Conservation (phyloP, 2,329 filamentous ascomycete species). For the Decorospora gaudefroyi region DNA sequence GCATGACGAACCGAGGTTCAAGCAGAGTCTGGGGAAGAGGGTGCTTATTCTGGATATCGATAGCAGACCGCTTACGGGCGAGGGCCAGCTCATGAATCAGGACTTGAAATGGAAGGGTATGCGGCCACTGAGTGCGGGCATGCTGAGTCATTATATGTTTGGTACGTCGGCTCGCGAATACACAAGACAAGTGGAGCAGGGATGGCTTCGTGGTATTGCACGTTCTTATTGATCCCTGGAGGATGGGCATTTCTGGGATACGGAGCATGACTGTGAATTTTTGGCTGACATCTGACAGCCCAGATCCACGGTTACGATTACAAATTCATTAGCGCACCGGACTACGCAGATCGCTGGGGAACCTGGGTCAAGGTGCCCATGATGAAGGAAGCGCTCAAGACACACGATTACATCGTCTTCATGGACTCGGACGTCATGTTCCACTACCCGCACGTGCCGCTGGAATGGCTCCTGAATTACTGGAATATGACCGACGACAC, state of each 20-base stretch:
- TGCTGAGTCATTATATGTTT: conserved; percentile 49
- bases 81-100: conserved; percentile 45
- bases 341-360: conserved; percentile 50
- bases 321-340: conserved; percentile 53
- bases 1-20: conserved; percentile 40
- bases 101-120: conserved; percentile 47
- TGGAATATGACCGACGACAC: conserved; percentile 55
- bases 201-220: not conserved
- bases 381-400: conserved; percentile 50
- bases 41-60: conserved; percentile 48
- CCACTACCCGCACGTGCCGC: conserved; percentile 53
- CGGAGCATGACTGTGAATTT: too few species aligned
- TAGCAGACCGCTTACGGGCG: conserved; percentile 42
- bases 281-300: conserved; percentile 36
- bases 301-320: conserved; percentile 58
- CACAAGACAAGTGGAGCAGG: not conserved
- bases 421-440: conserved; percentile 58
- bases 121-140: conserved; percentile 45
- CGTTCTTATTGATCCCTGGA: too few species aligned
- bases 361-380: conserved; percentile 58
- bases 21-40: conserved; percentile 44
- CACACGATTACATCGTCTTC: conserved; percentile 53
- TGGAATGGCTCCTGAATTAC: conserved; percentile 58
- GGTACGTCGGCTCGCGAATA: conserved; percentile 24
- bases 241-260: not conserved